phyloP scores from a whole-genome alignment of 768 basidiomycete species.

The Lactarius pseudohatsudake region DNA sequence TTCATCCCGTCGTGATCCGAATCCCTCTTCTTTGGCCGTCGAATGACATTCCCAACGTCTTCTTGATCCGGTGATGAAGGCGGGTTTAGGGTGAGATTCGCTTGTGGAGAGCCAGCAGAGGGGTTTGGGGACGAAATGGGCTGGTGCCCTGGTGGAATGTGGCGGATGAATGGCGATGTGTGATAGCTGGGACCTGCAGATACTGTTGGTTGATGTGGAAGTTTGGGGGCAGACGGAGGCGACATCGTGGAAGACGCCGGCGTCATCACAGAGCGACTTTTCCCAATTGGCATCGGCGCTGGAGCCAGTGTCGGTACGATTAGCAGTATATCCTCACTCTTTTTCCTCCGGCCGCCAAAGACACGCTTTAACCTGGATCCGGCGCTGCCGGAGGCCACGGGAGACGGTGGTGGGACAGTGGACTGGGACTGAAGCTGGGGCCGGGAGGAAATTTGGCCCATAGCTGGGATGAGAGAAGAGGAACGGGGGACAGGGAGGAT shows the following conservation, averaged over 20 bases:
- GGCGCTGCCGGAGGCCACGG: conserved; percentile 33
- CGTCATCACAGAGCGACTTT: conserved; percentile 27
- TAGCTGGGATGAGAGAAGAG: conserved; percentile 36
- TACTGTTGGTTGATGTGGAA: conserved; percentile 17
- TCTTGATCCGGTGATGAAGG: conserved; percentile 36
- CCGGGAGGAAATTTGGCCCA: conserved; percentile 42
- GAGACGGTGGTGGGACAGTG: conserved; percentile 32
- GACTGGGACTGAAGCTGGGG: conserved; percentile 28
- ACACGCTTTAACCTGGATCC: conserved; percentile 58
- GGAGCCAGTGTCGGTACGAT: background rate
- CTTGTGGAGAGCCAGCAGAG: background rate
- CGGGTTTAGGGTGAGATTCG: background rate
- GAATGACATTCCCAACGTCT: conserved; percentile 10
- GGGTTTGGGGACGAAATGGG: conserved; percentile 12
- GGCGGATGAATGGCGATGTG: conserved; percentile 9
- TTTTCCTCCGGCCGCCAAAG: conserved; percentile 56
- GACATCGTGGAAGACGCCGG: conserved; percentile 33
- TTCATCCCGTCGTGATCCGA: conserved; percentile 41
- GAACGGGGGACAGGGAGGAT: conserved; percentile 36
- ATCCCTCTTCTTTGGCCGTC: conserved; percentile 36
- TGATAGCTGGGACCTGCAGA: conserved; percentile 22
- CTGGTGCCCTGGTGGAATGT: background rate
- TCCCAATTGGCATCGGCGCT: conserved; percentile 12
- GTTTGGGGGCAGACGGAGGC: conserved; percentile 24
- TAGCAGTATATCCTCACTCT: conserved; percentile 48